phyloP scores from a whole-genome alignment of 768 basidiomycete genomes.

The Gloeophyllum trabeum region DNA sequence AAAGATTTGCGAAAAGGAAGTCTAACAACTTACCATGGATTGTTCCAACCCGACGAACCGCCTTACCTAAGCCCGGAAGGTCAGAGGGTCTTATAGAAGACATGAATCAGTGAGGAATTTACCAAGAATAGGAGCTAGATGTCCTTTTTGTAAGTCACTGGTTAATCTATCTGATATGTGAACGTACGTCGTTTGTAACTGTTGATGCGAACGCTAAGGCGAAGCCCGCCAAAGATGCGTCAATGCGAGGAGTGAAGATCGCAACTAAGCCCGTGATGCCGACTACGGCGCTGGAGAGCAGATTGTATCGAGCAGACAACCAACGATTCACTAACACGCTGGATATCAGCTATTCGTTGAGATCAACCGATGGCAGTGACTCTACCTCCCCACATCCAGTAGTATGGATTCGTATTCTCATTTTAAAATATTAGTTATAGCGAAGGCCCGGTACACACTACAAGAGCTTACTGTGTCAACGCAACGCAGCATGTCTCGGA shows the following conservation, averaged over 20 bases:
- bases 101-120: slow-evolving; percentile 8
- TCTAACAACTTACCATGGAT: slow-evolving; percentile 54
- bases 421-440: slow-evolving; percentile 1
- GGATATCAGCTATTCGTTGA: slow-evolving; percentile 3
- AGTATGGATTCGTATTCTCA: slow-evolving; percentile 61
- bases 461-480: slow-evolving; percentile 75
- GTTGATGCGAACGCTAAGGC: slow-evolving; percentile 76
- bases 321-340: slow-evolving; percentile 69
- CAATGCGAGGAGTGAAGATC: slow-evolving; percentile 58
- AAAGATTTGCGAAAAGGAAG: not conserved
- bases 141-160: not conserved
- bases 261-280: slow-evolving; percentile 62
- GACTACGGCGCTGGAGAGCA: slow-evolving; percentile 61
- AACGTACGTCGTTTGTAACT: slow-evolving; percentile 53
- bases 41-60: slow-evolving; percentile 86
- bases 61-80: slow-evolving; percentile 33
- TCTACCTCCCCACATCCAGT: slow-evolving; percentile 86
- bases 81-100: slow-evolving; percentile 3
- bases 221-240: slow-evolving; percentile 79
- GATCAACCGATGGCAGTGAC: slow-evolving; percentile 1
- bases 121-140: slow-evolving; percentile 50
- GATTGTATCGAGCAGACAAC: slow-evolving; percentile 81
- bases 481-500: slow-evolving; percentile 74
- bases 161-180: slow-evolving; percentile 1
- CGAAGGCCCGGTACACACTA: slow-evolving; percentile 6